Conservation (phyloP, 1,284 basidiomycete genomes). For the Rugiboletus extremiorientalis region DNA sequence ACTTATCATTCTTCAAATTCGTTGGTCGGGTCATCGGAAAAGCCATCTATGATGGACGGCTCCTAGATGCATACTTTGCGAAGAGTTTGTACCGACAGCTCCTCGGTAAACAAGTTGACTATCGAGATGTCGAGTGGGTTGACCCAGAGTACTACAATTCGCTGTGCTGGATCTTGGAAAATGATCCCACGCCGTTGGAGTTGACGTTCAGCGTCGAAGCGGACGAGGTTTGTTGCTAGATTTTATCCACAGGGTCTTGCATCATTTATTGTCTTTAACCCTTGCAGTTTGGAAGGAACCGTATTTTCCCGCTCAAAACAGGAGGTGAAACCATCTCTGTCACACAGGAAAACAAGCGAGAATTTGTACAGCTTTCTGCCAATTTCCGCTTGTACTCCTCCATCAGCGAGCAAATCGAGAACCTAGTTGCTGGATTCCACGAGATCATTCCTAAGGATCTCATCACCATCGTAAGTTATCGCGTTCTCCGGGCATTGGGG, state of each 20-base stretch:
- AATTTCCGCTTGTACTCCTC: conserved; percentile 93
- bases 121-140: conserved; percentile 93
- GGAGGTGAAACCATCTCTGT: conserved; percentile 82
- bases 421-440: conserved; percentile 90
- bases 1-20: conserved; percentile 98
- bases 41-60: conserved; percentile 92
- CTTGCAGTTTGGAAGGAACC: conserved; percentile 81
- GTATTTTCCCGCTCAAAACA: conserved; percentile 84
- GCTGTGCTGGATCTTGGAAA: conserved; percentile 88
- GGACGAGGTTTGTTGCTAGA: conserved; percentile 71
- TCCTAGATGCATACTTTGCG: conserved; percentile 98
- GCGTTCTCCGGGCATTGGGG: background rate
- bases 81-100: conserved; percentile 94
- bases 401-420: conserved; percentile 96
- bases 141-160: conserved; percentile 97
- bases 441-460: conserved; percentile 92
- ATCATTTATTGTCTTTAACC: conserved; percentile 4
- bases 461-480: conserved; percentile 65
- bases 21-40: conserved; percentile 97
- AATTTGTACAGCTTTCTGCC: conserved; percentile 92
- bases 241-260: background rate
- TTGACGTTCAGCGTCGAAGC: conserved; percentile 90
- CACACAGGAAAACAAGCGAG: conserved; percentile 94
- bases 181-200: conserved; percentile 84
- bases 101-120: conserved; percentile 88